These are phyloP conservation scores for Opeltia flavorubescens DNA, from an alignment of 495 filamentous ascomycete genomes.

Conservation along the genomic window DNA sequence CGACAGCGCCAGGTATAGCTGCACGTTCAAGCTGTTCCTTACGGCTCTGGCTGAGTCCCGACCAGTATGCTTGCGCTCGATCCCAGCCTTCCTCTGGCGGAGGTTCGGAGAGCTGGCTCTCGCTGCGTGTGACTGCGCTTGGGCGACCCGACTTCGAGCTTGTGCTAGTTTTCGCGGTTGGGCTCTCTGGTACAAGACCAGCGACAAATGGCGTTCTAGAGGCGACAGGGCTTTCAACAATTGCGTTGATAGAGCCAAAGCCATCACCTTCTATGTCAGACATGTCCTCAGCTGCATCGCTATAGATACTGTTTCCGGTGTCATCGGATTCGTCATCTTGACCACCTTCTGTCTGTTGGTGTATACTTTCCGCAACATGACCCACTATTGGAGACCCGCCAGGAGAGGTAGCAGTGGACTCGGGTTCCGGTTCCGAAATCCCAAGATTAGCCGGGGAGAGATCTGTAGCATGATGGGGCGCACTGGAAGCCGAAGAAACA, in stretches of 20 bases:
- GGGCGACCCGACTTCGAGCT: constrained; percentile 1
- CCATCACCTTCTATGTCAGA: constrained; percentile 54
- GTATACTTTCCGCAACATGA: constrained; percentile 16
- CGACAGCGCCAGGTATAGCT: constrained; percentile 32
- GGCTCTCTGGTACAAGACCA: neutral
- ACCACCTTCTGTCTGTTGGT: constrained; percentile 15
- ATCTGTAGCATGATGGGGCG: constrained; percentile 9
- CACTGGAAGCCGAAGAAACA: neutral
- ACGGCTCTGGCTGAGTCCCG: constrained; percentile 41
- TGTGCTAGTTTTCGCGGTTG: neutral
- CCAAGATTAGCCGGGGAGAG: constrained; percentile 25
- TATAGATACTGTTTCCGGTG: constrained; percentile 60
- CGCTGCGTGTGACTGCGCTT: constrained; percentile 2
- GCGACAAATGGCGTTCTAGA: neutral
- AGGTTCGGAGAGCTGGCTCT: constrained; percentile 13
- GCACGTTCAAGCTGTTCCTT: constrained; percentile 42
- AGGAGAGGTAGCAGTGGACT: constrained; percentile 1
- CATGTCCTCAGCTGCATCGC: constrained; percentile 73
- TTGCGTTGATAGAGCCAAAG: constrained; percentile 73
- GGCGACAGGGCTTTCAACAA: constrained; percentile 47
- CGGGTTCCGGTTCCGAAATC: constrained; percentile 24
- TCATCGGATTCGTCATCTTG: constrained; percentile 32
- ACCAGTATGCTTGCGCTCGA: constrained; percentile 48
- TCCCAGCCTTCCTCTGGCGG: constrained; percentile 41
- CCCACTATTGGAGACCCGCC: constrained; percentile 17